phyloP scores from a whole-genome alignment of 2,329 filamentous ascomycete species.

The Blumeriella jaapii region DNA sequence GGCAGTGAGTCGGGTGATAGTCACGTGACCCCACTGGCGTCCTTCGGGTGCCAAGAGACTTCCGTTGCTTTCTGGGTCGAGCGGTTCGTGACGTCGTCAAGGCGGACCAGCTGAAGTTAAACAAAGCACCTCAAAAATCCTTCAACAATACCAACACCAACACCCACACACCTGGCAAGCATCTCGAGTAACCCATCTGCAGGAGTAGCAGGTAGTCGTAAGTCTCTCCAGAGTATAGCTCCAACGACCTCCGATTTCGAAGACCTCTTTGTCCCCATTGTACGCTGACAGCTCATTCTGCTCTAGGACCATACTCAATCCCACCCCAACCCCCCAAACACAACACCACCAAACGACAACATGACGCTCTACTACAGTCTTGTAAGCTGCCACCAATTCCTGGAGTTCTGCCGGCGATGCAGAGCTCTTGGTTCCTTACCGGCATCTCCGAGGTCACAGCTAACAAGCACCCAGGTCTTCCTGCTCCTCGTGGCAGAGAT shows the following conservation, averaged over 20 bases:
- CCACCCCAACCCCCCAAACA: conserved; percentile 5
- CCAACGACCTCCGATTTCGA: neutral
- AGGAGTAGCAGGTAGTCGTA: neutral
- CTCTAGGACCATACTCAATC: conserved; percentile 18
- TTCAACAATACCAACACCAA: no score
- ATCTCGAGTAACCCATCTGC: conserved; percentile 1
- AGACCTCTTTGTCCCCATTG: neutral
- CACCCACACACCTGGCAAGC: conserved; percentile 1
- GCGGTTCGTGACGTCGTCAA: no score
- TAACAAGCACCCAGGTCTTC: conserved; percentile 52
- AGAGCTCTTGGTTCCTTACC: no score
- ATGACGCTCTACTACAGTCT: conserved; percentile 42
- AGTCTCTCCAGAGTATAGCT: neutral
- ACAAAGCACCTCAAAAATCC: no score
- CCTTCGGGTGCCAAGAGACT: no score
- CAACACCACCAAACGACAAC: conserved; percentile 20
- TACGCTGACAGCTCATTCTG: conserved; percentile 14
- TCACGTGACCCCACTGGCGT: no score
- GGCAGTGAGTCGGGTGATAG: no score
- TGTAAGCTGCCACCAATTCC: conserved; percentile 27
- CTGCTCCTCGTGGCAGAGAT: conserved; percentile 74
- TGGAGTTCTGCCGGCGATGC: neutral
- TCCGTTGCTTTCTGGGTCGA: no score
- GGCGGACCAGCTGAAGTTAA: no score
- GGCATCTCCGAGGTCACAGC: neutral